Evolutionary conservation across 2,329 filamentous ascomycete genomes (phyloP).

Genomic region (Hymenoscyphus linearis): DNA sequence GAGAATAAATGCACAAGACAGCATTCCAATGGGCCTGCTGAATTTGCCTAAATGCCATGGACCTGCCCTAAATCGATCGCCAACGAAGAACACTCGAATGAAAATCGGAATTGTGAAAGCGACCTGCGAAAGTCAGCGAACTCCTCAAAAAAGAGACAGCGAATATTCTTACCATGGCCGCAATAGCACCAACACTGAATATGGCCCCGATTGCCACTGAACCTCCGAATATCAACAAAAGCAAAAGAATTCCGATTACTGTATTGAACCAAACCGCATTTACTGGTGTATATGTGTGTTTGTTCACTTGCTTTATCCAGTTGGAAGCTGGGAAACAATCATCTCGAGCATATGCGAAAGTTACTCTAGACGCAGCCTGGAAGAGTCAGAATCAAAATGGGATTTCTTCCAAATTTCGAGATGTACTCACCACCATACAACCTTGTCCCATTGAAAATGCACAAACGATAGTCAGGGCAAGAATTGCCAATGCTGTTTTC

Average conservation of each 20-base stretch:
- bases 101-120: slow-evolving; percentile 51
- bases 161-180: slow-evolving; percentile 47
- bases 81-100: slow-evolving; percentile 54
- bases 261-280: slow-evolving; percentile 64
- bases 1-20: slow-evolving; percentile 52
- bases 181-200: slow-evolving; percentile 63
- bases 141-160: background rate
- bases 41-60: slow-evolving; percentile 61
- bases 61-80: slow-evolving; percentile 55
- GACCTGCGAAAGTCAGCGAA: background rate
- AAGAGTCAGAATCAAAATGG: background rate
- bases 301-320: slow-evolving; percentile 55
- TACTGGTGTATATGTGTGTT: slow-evolving; percentile 54
- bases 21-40: slow-evolving; percentile 48
- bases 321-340: slow-evolving; percentile 58
- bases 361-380: slow-evolving; percentile 50
- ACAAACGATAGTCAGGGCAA: slow-evolving; percentile 58
- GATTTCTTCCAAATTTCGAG: background rate
- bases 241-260: slow-evolving; percentile 48
- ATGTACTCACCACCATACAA: slow-evolving; percentile 49
- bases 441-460: slow-evolving; percentile 67
- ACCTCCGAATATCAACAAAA: slow-evolving; percentile 60
- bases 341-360: slow-evolving; percentile 65
- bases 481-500: slow-evolving; percentile 52
- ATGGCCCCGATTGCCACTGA: slow-evolving; percentile 55